Base-by-base conservation (phyloP, 345 rosid genomes). In the Erucastrum elatum region DNA sequence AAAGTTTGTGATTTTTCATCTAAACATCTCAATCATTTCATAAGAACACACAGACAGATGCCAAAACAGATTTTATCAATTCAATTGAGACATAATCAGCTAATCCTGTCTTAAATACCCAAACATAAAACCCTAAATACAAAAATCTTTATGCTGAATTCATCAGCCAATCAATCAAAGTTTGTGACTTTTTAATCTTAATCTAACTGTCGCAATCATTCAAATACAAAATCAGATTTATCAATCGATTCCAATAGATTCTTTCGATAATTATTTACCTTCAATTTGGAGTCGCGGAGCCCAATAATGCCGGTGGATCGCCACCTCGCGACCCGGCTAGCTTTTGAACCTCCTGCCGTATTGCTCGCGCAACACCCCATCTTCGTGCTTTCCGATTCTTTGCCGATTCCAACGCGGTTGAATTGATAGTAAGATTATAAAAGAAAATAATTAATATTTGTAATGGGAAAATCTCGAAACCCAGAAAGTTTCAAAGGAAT, bases 251-350 rank as follows among this genome's bases (percentile, higher is more conserved):
- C 53, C n/a, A n/a, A n/a, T n/a, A n/a, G n/a, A n/a, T n/a, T n/a
- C n/a, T n/a, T n/a, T n/a, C n/a, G n/a, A n/a, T n/a, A n/a, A n/a
- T n/a, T n/a, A n/a, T 10, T 44, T 12, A 79, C 98, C 97, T 92
- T 94, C 86, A 94, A 85, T 90, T 90, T 94, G 71, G 95, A 75
- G 81, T 94, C 97, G 31, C 98, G 97, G 25, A 94, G 79, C 26
- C 93, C 92, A 68, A 94, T 94, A 78, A 94, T 92, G 81, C 98
- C 98, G 26, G 98, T 92, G 60, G 97, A 88, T 81, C 97, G 92
- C 98, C 98, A 92, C 21, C 97, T 87, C 2, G 94, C 82, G 64
- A 85, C 16, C 84, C 93, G 84, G 71, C 66, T 78, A 39, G 91
- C 91, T 76, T 89, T 92, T 61, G 92, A 85, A 77, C 88, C 92